Percentiles rank a stretch among this genome's conserved stretches.
phyloP scores from a whole-genome alignment of 2,329 filamentous ascomycete genomes.

The Pseudohalonectria lignicola region DNA sequence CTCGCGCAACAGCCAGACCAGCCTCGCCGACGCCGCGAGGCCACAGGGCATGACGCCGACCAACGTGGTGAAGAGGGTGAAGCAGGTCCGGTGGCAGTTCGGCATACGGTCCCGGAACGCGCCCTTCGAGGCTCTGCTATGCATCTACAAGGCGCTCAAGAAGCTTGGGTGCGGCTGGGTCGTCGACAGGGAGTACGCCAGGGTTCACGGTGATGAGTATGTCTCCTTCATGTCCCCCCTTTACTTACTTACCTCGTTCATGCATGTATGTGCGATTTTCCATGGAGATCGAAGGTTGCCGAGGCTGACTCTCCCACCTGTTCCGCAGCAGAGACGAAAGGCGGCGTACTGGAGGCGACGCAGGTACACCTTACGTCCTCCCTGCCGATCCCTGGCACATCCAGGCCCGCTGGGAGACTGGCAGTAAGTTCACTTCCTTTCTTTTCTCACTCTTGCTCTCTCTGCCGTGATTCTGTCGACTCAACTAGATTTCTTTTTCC shows the following conservation, averaged over 20 bases:
- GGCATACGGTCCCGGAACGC: constrained; percentile 91
- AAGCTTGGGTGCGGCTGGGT: constrained; percentile 89
- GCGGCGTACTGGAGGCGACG: constrained; percentile 34
- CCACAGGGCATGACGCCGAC: constrained; percentile 54
- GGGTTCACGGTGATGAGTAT: constrained; percentile 30
- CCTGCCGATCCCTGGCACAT: constrained; percentile 94
- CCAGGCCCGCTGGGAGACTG: constrained; percentile 76
- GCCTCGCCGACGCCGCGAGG: constrained; percentile 53
- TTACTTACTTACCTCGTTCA: constrained; percentile 4
- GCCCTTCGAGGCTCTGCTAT: constrained; percentile 86
- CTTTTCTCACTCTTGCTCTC: constrained; percentile 20
- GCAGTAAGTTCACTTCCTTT: constrained; percentile 53
- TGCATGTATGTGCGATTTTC: not conserved
- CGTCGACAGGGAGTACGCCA: constrained; percentile 47
- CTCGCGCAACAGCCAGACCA: constrained; percentile 58
- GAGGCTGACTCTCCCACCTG: too few relatives aligned
- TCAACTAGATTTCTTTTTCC: too few relatives aligned
- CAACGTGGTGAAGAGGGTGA: constrained; percentile 56
- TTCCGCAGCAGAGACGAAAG: constrained; percentile 10
- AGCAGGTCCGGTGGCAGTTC: constrained; percentile 92
- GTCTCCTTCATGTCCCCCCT: too few relatives aligned
- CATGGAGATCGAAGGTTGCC: too few relatives aligned
- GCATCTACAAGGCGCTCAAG: constrained; percentile 83
- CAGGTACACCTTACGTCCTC: constrained; percentile 58
- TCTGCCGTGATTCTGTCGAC: not conserved